Conservation (phyloP, 169 alveolate genomes). For the Amoebophrya sp. region DNA sequence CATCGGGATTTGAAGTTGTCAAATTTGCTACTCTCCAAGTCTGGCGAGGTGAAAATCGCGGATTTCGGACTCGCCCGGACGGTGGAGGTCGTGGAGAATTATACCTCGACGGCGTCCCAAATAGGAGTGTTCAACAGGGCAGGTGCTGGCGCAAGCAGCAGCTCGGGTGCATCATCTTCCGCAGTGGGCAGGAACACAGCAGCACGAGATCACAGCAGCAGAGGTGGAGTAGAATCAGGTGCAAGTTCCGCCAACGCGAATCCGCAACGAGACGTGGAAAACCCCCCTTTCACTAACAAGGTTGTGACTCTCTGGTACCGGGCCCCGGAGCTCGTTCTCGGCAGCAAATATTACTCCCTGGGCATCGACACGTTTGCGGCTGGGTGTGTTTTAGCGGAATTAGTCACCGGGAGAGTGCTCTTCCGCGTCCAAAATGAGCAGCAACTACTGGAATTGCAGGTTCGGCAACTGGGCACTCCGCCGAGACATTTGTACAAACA, state of each 20-base stretch:
- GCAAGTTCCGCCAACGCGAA: neutral
- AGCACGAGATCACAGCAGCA: too few relatives aligned
- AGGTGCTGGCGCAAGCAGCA: neutral
- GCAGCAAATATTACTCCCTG: neutral
- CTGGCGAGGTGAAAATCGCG: neutral
- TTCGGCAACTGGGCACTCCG: neutral
- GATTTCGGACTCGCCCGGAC: neutral
- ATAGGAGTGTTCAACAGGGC: too few relatives aligned
- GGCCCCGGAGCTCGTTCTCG: neutral
- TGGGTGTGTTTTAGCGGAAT: neutral
- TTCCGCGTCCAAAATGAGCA: neutral
- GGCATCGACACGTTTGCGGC: neutral
- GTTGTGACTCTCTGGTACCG: neutral
- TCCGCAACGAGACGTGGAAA: neutral
- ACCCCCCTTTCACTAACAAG: neutral
- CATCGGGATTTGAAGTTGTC: neutral
- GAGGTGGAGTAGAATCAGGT: too few relatives aligned
- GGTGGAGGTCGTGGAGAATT: neutral
- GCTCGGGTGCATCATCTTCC: too few relatives aligned
- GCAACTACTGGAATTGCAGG: neutral
- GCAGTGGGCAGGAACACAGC: too few relatives aligned
- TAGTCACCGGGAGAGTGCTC: neutral
- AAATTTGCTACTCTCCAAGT: neutral
- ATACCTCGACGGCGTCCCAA: neutral
- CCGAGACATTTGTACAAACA: neutral